Percentiles rank a stretch among this genome's conserved stretches.
Conservation (phyloP, 768 basidiomycete genomes). For the Scleroderma citrinum region DNA sequence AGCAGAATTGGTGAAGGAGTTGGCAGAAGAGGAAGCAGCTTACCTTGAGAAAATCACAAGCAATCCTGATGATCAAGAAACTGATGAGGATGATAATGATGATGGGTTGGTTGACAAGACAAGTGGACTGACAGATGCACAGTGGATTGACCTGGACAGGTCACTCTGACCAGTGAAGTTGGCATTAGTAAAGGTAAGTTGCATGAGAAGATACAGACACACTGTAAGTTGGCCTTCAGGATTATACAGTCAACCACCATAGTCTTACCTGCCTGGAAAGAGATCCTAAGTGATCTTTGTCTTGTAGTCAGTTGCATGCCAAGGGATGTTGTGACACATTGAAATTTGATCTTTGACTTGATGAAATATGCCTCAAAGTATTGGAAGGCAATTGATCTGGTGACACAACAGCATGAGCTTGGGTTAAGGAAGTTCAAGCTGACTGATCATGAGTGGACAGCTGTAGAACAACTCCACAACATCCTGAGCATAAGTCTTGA, state of each 20-base stretch:
- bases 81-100: conserved; percentile 5
- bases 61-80: not conserved
- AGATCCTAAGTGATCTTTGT: conserved; percentile 5
- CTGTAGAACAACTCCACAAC: conserved; percentile 26
- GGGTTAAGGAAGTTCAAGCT: conserved; percentile 23
- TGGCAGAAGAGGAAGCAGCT: not conserved
- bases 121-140: conserved; percentile 5
- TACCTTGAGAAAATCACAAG: not conserved
- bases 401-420: conserved; percentile 11
- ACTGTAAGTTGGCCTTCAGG: conserved; percentile 10
- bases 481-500: conserved; percentile 29
- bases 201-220: conserved; percentile 1
- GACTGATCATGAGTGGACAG: conserved; percentile 26
- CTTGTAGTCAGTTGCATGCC: conserved; percentile 4
- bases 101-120: conserved; percentile 24
- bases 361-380: conserved; percentile 15
- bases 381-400: conserved; percentile 12
- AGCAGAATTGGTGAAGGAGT: conserved; percentile 2
- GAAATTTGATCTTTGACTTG: conserved; percentile 19
- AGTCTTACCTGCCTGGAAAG: conserved; percentile 18
- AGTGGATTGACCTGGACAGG: conserved; percentile 12
- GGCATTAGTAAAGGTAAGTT: conserved; percentile 30
- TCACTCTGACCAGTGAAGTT: conserved; percentile 17
- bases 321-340: conserved; percentile 11
- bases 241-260: conserved; percentile 15